Conservation (phyloP, 768 basidiomycete genomes). For the Crucibulum laeve region DNA sequence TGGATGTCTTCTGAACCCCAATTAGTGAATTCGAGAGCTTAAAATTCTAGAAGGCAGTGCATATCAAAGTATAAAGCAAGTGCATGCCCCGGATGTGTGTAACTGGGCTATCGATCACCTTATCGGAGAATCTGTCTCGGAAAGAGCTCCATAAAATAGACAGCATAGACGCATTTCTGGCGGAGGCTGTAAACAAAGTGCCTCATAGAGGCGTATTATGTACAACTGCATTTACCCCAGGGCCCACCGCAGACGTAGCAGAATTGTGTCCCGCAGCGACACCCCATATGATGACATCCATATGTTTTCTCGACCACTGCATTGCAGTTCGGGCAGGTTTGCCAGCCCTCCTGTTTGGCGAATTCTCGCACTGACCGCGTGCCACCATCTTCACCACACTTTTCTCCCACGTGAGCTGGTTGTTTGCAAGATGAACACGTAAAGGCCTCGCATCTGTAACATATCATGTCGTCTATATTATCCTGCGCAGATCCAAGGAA, state of each 20-base stretch:
- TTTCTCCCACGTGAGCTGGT: conserved; percentile 2
- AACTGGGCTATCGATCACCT: too few relatives aligned
- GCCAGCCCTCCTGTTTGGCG: conserved; percentile 1
- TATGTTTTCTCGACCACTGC: conserved; percentile 1
- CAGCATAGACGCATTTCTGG: not conserved
- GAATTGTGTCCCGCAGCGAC: conserved; percentile 3
- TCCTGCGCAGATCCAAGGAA: conserved; percentile 3
- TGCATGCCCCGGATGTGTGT: too few relatives aligned
- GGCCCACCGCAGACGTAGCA: conserved; percentile 1
- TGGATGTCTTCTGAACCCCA: not conserved
- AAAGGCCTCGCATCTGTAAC: not conserved
- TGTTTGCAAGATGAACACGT: conserved; percentile 1
- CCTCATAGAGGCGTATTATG: not conserved
- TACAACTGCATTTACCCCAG: conserved; percentile 1
- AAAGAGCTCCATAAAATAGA: not conserved
- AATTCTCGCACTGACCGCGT: not conserved
- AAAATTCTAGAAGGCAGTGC: not conserved
- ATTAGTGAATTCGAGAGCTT: not conserved
- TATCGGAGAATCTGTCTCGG: too few relatives aligned
- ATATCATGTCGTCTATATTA: not conserved
- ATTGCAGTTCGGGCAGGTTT: conserved; percentile 4
- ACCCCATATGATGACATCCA: conserved; percentile 5
- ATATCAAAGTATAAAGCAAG: too few relatives aligned
- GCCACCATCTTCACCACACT: not conserved
- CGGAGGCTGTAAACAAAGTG: not conserved